Evolutionary conservation across 768 basidiomycete genomes (phyloP).

Genomic region (Calocybe indica): DNA sequence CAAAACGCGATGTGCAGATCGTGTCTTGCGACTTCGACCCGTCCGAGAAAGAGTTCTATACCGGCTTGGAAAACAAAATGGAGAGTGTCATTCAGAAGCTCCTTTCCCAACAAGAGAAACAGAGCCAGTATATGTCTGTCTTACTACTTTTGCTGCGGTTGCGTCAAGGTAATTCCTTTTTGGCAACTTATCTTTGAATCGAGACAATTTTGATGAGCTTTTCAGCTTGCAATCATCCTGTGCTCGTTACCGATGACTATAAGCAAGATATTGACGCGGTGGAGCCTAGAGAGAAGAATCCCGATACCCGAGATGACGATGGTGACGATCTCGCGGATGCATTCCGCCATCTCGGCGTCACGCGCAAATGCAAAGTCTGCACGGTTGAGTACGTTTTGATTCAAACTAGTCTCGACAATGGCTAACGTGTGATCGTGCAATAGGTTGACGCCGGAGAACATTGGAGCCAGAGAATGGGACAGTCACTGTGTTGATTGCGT

Average conservation of each 20-base stretch:
- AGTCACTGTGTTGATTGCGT: slow-evolving; percentile 59
- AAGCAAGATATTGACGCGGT: slow-evolving; percentile 70
- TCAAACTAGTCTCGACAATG: background rate
- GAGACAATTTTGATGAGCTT: slow-evolving; percentile 1
- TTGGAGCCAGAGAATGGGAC: slow-evolving; percentile 30
- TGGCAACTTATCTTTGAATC: background rate
- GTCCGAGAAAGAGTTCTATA: slow-evolving; percentile 78
- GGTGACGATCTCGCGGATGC: slow-evolving; percentile 72
- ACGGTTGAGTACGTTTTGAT: slow-evolving; percentile 49
- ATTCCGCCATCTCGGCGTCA: slow-evolving; percentile 66
- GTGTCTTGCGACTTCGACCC: slow-evolving; percentile 73
- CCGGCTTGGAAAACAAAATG: slow-evolving; percentile 63
- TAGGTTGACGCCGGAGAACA: slow-evolving; percentile 34
- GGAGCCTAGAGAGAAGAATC: slow-evolving; percentile 52
- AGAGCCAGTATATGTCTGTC: slow-evolving; percentile 64
- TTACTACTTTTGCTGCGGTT: slow-evolving; percentile 72
- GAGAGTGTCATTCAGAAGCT: slow-evolving; percentile 62
- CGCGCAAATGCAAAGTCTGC: slow-evolving; percentile 75
- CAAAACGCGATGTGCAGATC: slow-evolving; percentile 63
- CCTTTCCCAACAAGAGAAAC: slow-evolving; percentile 42
- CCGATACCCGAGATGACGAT: slow-evolving; percentile 49
- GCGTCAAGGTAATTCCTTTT: slow-evolving; percentile 65
- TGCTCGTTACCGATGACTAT: slow-evolving; percentile 74
- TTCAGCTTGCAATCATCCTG: slow-evolving; percentile 86
- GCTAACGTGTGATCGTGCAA: background rate